Base-by-base conservation (phyloP, 208 protist species). In the Endotrypanum monterogeii region DNA sequence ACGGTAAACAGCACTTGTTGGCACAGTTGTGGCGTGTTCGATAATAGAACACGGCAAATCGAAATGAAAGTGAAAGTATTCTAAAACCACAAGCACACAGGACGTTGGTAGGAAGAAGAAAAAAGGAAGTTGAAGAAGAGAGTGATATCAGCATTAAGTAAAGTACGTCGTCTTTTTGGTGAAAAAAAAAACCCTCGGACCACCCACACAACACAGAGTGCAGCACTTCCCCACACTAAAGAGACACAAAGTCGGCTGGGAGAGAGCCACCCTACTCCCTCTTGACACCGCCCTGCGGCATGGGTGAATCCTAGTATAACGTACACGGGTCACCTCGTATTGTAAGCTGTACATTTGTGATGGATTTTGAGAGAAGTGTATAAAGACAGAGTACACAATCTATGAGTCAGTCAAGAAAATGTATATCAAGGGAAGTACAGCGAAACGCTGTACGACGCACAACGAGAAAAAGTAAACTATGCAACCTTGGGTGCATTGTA, bases 401-500 rank as follows among this genome's bases (percentile, higher is more conserved):
- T 8, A 63, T 63, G 35, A 39, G 58, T 11, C 58, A 63, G 35
- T 63, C 35, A 50, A 25, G 58, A 72, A 70, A 51, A 67, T 62
- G 68, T 7, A 58, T 52, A 41, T 62, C 37, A 32, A 48, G 50
- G n/a, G 7, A 62, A 14, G 12, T 39, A 73, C 28, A 65, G 0
- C 16, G 30, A 25, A 56, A 67, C 68, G 37, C 23, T 46, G 46
- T 37, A 39, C 51, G 54, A 35, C 14, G 5, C 20, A 12, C 63
- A 23, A n/a, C 67, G 35, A 28, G 14, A 55, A 14, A 39, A 74
- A 35, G 28, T 48, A 23, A 16, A 4, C 66, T 82, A 82, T 55
- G 55, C 41, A 51, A 61, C 5, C 32, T 18, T 68, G 5, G 48
- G 54, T 30, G 68, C 77, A 28, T 78, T 88, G 73, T 97, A 98